These are phyloP conservation scores for Stygiomarasmius scandens DNA, from an alignment of 1,284 basidiomycete species.

Conservation along the genomic window DNA sequence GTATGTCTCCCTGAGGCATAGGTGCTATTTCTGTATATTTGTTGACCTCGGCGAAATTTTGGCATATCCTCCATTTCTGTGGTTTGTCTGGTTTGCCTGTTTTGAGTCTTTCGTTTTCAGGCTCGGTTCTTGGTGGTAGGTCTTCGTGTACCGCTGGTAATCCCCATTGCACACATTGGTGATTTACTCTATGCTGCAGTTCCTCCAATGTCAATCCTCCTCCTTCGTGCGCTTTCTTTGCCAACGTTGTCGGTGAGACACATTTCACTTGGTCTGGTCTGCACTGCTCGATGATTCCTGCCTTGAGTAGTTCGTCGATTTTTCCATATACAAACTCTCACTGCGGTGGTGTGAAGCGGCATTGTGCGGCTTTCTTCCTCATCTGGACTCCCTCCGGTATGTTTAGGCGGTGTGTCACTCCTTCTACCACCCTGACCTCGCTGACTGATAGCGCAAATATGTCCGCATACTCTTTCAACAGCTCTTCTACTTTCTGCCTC, in stretches of 20 bases:
- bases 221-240: constrained; percentile 31
- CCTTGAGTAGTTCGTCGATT: constrained; percentile 32
- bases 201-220: constrained; percentile 29
- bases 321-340: constrained; percentile 31
- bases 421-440: constrained; percentile 12
- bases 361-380: background rate
- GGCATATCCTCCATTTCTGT: constrained; percentile 38
- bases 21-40: too few species aligned
- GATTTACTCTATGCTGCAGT: constrained; percentile 30
- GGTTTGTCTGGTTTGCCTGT: constrained; percentile 2
- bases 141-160: constrained; percentile 16
- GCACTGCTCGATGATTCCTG: constrained; percentile 30
- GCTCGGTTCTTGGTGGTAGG: constrained; percentile 16
- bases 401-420: constrained; percentile 10
- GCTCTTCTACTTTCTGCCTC: background rate
- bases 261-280: constrained; percentile 29
- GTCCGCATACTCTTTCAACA: constrained; percentile 13
- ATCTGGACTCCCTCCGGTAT: constrained; percentile 5
- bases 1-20: too few species aligned
- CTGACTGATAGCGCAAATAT: constrained; percentile 16
- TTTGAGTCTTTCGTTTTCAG: too few species aligned
- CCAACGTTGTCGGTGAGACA: constrained; percentile 31
- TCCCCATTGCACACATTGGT: constrained; percentile 28
- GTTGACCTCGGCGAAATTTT: constrained; percentile 39
- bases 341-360: too few species aligned